A percentile compares a stretch with the other conserved stretches of the same genome.
phyloP scores from a whole-genome alignment of 768 basidiomycete genomes.

The Agaricus subrufescens region DNA sequence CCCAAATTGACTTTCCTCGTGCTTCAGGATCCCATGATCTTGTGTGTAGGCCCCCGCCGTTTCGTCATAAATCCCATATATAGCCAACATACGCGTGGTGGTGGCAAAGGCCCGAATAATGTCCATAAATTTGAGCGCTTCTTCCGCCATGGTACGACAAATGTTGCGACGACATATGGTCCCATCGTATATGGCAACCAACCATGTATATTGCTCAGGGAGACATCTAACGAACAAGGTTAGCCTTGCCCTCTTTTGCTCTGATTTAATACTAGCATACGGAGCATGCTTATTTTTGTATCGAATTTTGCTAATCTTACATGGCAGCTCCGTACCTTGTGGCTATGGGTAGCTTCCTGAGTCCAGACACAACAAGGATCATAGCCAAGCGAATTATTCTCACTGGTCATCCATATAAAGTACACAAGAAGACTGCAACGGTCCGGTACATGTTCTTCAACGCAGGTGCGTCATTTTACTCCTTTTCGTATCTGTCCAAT shows the following conservation, averaged over 20 bases:
- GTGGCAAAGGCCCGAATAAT: constrained; percentile 90
- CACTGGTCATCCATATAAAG: constrained; percentile 94
- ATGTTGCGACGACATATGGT: constrained; percentile 84
- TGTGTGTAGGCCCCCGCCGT: constrained; percentile 87
- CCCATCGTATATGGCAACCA: constrained; percentile 85
- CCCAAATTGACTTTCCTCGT: constrained; percentile 6
- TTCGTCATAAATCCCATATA: constrained; percentile 83
- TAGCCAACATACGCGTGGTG: constrained; percentile 88
- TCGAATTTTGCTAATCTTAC: background rate
- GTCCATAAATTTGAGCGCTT: constrained; percentile 96
- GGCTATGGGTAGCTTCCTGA: constrained; percentile 83
- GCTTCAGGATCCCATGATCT: constrained; percentile 74
- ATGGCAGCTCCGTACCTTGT: constrained; percentile 73
- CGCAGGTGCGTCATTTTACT: constrained; percentile 41
- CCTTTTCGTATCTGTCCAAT: constrained; percentile 3
- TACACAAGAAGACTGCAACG: constrained; percentile 96
- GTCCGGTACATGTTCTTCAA: constrained; percentile 99
- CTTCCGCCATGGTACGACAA: constrained; percentile 75
- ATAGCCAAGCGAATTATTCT: constrained; percentile 92
- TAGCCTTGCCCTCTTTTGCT: constrained; percentile 13
- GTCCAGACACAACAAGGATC: constrained; percentile 87
- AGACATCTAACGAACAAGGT: constrained; percentile 68
- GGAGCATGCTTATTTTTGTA: background rate
- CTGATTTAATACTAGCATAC: background rate
- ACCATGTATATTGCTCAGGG: constrained; percentile 72